These are phyloP conservation scores for Chernovozyma aurita DNA, from an alignment of 1,139 yeast genomes.

Conservation along the genomic window DNA sequence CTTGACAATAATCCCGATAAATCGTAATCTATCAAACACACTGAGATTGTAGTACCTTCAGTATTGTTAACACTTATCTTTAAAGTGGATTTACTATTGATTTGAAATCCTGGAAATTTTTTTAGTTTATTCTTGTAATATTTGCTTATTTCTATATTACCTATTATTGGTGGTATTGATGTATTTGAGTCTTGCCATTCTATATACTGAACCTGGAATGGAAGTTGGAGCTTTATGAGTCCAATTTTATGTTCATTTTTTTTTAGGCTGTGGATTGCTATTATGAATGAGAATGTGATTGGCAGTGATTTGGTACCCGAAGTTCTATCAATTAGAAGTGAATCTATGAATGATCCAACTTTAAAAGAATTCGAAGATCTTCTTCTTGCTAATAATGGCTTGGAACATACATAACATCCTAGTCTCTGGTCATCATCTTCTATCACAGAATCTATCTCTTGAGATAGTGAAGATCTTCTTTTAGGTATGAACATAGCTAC, in stretches of 20 bases:
- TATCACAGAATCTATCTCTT: conserved; percentile 2
- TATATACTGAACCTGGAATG: conserved; percentile 5
- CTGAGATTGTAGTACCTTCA: conserved; percentile 5
- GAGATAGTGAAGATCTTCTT: conserved; percentile 5
- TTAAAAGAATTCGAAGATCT: conserved; percentile 7
- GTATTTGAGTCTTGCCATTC: conserved; percentile 5
- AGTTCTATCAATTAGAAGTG: conserved; percentile 5
- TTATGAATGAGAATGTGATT: conserved; percentile 1
- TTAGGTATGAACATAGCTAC: conserved; percentile 3
- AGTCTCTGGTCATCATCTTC: conserved; percentile 2
- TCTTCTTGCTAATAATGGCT: background rate
- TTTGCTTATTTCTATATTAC: conserved; percentile 5
- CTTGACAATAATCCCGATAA: conserved; percentile 1
- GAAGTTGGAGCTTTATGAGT: background rate
- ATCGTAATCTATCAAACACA: conserved; percentile 6
- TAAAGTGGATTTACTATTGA: conserved; percentile 2
- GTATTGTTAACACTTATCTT: conserved; percentile 4
- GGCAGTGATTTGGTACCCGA: conserved; percentile 6
- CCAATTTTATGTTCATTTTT: background rate
- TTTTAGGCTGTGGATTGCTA: background rate
- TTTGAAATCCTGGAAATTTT: conserved; percentile 6
- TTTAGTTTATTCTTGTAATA: background rate
- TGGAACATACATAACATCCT: conserved; percentile 3
- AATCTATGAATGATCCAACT: conserved; percentile 6
- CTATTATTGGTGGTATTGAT: conserved; percentile 4